Base-by-base conservation (phyloP, 305 asterid genomes). In the Fraxinus dipetala region DNA sequence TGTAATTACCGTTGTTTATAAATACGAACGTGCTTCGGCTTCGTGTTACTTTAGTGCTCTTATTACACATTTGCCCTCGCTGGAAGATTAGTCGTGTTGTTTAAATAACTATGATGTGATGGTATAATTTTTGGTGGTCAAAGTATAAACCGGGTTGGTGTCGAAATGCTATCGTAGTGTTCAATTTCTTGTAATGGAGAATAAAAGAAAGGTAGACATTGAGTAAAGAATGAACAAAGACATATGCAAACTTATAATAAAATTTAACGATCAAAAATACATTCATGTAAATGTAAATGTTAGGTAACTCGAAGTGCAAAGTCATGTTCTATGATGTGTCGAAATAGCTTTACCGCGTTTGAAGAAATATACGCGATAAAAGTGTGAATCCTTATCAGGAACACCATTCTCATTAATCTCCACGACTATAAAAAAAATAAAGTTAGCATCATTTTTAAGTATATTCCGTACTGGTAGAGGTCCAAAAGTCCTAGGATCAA, bases 321-420 rank as follows among this genome's bases (percentile, higher is more conserved):
- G 70, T 77, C 18, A 70, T 20, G 35, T 79, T 77, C 67, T 70
- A n/a, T 26, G 69, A 69, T 31, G 31, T 40, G 26, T 67, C 16
- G 48, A 79, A 69, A 14, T 30, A 48, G 32, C 48, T 70, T 5
- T 28, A 28, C 5, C 78, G 32, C 51, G 31, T 79, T 36, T 14
- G 72, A 28, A 48, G 36, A n/a, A 80, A 80, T 32, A 80, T 72
- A 48, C 78, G 20, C 36, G 51, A 80, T 20, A 70, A 72, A 72
- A 48, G 72, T 48, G 4, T n/a, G 78, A 48, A 79, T 45, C 72
- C 2, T 54, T 13, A 22, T 69, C 48, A 28, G 28, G 22, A 40
- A 79, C 32, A 30, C 48, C 20, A 69, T 79, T 73, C 16, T 75
- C 7, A 51, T 61, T 13, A 65, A 75, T 18, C 80, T 75, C 34